These are phyloP conservation scores for Phyllosticta ampelicida DNA, from an alignment of 2,329 filamentous ascomycete species.

Conservation along the genomic window DNA sequence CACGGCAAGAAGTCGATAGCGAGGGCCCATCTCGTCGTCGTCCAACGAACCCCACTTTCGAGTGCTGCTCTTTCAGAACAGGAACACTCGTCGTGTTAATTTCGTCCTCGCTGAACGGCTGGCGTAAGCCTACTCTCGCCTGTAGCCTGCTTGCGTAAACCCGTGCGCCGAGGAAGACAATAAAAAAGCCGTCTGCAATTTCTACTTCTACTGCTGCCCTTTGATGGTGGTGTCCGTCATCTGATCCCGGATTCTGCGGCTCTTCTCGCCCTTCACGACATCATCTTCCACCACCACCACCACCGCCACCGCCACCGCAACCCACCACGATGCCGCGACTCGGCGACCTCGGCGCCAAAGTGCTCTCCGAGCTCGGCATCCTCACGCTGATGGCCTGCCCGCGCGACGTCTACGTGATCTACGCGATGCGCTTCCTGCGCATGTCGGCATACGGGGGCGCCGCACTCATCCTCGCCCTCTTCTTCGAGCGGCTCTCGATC, in stretches of 20 bases:
- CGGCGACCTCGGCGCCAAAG: not conserved
- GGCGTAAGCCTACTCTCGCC: not conserved
- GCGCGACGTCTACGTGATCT: constrained; percentile 27
- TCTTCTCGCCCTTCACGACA: not conserved
- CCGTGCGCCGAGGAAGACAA: too few relatives aligned
- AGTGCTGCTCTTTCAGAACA: not conserved
- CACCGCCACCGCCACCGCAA: not conserved
- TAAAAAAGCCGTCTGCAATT: too few relatives aligned
- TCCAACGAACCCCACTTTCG: not conserved
- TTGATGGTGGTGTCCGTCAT: too few relatives aligned
- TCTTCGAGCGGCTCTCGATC: constrained; percentile 24
- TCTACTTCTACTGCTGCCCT: too few relatives aligned
- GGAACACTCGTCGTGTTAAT: not conserved
- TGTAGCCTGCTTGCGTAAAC: too few relatives aligned
- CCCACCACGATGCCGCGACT: not conserved
- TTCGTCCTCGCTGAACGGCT: not conserved
- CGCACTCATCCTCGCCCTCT: constrained; percentile 27
- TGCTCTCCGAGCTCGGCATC: constrained; percentile 17
- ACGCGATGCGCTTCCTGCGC: constrained; percentile 26
- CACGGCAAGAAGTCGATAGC: not conserved
- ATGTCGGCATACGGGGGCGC: constrained; percentile 27
- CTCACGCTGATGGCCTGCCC: constrained; percentile 23
- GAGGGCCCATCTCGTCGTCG: not conserved
- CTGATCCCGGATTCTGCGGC: too few relatives aligned
- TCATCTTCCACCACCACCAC: not conserved